Percentiles rank a stretch among this genome's conserved stretches.
Evolutionary conservation across 495 filamentous ascomycete species (phyloP).

Genomic region (Trichoderma orchidacearum): DNA sequence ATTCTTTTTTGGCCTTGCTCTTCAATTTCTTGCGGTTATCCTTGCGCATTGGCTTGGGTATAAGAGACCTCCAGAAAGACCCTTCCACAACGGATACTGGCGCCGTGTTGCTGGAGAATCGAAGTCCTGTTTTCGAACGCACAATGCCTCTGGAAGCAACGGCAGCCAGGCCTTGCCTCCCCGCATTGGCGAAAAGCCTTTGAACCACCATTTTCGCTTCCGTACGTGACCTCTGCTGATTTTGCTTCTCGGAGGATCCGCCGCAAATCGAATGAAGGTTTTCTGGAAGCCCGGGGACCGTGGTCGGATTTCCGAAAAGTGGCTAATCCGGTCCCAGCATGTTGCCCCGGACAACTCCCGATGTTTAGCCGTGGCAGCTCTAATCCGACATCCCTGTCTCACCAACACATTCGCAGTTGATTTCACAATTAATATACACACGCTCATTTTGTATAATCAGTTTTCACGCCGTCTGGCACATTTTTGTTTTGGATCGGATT

Average conservation of each 20-base stretch:
- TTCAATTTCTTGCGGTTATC: slow-evolving; percentile 3
- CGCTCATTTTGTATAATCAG: not conserved
- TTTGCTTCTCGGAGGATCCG: not conserved
- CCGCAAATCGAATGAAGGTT: slow-evolving; percentile 3
- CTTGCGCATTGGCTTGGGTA: slow-evolving; percentile 36
- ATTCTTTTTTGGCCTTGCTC: slow-evolving; percentile 44
- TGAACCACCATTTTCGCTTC: not conserved
- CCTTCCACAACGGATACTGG: slow-evolving; percentile 46
- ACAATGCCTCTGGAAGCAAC: not conserved
- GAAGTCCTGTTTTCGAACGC: not conserved
- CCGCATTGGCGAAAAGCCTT: not conserved
- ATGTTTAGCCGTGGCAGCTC: not conserved
- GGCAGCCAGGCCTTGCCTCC: not conserved
- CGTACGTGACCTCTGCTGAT: not conserved
- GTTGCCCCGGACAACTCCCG: slow-evolving; percentile 5
- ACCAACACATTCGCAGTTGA: not conserved
- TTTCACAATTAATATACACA: not conserved
- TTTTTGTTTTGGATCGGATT: not conserved
- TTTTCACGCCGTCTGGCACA: not conserved
- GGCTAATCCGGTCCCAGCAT: not conserved
- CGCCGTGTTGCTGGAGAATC: slow-evolving; percentile 13
- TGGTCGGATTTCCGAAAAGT: not conserved
- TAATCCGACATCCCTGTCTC: not conserved
- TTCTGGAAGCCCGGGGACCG: not conserved
- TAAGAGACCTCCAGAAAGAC: slow-evolving; percentile 57